Conservation (phyloP, 176 grass and related monocot genomes). For the Oryza glumipatula region DNA sequence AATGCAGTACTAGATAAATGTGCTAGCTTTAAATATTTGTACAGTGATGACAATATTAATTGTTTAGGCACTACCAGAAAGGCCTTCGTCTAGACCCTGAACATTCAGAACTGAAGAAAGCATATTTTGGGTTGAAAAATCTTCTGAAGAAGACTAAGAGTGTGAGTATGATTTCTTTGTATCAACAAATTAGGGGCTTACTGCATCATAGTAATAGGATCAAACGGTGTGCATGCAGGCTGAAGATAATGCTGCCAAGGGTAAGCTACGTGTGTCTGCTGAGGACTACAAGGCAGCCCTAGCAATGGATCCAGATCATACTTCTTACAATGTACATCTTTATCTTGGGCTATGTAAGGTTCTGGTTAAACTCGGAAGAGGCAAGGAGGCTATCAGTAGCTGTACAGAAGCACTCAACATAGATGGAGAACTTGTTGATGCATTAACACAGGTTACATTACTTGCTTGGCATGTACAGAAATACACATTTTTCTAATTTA, state of each 20-base stretch:
- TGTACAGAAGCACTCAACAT: constrained; percentile 87
- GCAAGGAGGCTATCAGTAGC: constrained; percentile 81
- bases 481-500: background rate
- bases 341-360: constrained; percentile 89
- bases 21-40: background rate
- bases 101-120: constrained; percentile 92
- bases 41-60: background rate
- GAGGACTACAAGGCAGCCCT: constrained; percentile 96
- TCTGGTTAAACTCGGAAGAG: constrained; percentile 98
- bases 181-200: constrained; percentile 15
- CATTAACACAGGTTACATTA: constrained; percentile 77
- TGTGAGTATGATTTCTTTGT: constrained; percentile 50
- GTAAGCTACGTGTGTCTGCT: constrained; percentile 80
- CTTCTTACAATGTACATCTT: constrained; percentile 78
- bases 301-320: constrained; percentile 84
- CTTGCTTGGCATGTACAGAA: background rate
- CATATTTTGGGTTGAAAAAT: constrained; percentile 95
- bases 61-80: constrained; percentile 89
- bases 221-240: constrained; percentile 56
- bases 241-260: constrained; percentile 88
- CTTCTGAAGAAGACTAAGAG: constrained; percentile 95
- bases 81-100: constrained; percentile 92
- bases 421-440: constrained; percentile 87
- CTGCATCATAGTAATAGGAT: background rate
- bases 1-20: background rate